These are phyloP conservation scores for Mentha longifolia DNA, from an alignment of 257 asterid species.

Conservation along the genomic window DNA sequence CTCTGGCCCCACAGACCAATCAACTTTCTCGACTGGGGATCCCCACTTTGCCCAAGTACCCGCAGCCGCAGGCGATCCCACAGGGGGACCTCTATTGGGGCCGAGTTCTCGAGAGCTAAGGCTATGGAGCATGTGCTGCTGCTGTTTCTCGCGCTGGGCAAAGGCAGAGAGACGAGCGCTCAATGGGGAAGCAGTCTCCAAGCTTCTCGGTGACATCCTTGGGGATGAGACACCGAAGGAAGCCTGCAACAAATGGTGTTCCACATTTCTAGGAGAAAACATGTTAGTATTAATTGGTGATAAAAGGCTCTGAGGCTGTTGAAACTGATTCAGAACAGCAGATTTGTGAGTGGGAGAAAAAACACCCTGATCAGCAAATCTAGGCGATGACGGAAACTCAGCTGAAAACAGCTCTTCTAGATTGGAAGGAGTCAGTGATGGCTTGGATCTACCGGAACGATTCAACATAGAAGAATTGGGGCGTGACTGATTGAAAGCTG, in stretches of 20 bases:
- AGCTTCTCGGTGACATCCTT: slow-evolving; percentile 82
- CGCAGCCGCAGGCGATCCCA: slow-evolving; percentile 52
- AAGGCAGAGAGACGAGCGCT: slow-evolving; percentile 60
- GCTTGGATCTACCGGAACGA: slow-evolving; percentile 57
- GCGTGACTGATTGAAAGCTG: slow-evolving; percentile 57
- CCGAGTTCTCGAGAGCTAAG: slow-evolving; percentile 72
- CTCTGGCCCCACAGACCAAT: slow-evolving; percentile 76
- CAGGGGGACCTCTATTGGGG: slow-evolving; percentile 41
- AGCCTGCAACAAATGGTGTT: slow-evolving; percentile 79
- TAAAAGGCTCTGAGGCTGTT: slow-evolving; percentile 75
- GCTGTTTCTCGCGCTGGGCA: slow-evolving; percentile 75
- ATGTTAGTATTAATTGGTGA: slow-evolving; percentile 72
- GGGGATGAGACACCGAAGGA: slow-evolving; percentile 76
- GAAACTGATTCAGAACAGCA: slow-evolving; percentile 68
- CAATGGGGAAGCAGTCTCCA: slow-evolving; percentile 85
- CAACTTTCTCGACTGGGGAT: slow-evolving; percentile 59
- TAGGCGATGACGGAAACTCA: slow-evolving; percentile 72
- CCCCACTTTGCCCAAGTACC: slow-evolving; percentile 78
- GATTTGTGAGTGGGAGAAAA: slow-evolving; percentile 86
- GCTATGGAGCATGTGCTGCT: slow-evolving; percentile 67
- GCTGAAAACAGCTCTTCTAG: slow-evolving; percentile 88
- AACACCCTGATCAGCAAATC: slow-evolving; percentile 71
- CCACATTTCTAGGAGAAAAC: slow-evolving; percentile 74
- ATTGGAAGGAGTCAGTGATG: slow-evolving; percentile 79
- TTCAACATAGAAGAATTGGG: slow-evolving; percentile 58